Conservation (phyloP, 129 eudicot species). For the Flaveria linearis region DNA sequence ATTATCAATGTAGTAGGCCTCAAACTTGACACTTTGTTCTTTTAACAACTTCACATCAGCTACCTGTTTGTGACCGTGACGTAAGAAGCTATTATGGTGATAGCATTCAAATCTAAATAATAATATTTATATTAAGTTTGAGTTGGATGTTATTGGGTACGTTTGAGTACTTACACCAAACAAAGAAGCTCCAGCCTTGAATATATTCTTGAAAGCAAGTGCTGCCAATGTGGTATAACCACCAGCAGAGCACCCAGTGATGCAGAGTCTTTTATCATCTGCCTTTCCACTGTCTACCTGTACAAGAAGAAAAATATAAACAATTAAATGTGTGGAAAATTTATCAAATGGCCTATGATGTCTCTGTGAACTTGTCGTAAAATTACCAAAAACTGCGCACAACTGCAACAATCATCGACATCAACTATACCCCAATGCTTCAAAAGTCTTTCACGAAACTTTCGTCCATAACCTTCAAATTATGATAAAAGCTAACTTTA, state of each 20-base stretch:
- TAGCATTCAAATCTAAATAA: neutral
- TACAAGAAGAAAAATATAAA: constrained; percentile 6
- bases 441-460: constrained; percentile 49
- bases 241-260: constrained; percentile 57
- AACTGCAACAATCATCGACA: constrained; percentile 49
- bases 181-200: constrained; percentile 58
- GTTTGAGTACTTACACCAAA: constrained; percentile 44
- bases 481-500: neutral
- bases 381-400: constrained; percentile 45
- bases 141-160: neutral
- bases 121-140: neutral
- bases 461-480: constrained; percentile 56
- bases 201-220: constrained; percentile 46
- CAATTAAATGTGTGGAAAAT: neutral
- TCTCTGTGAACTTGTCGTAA: neutral
- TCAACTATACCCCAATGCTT: constrained; percentile 54
- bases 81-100: constrained; percentile 6
- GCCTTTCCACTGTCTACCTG: constrained; percentile 47
- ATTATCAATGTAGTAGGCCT: constrained; percentile 40
- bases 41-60: constrained; percentile 42
- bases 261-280: constrained; percentile 49
- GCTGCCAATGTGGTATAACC: constrained; percentile 55
- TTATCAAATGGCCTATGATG: neutral
- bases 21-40: constrained; percentile 45
- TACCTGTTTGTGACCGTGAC: constrained; percentile 37